A percentile compares a stretch with the other conserved stretches of the same genome.
Conservation (phyloP, 2,329 filamentous ascomycete genomes). For the Orbilia blumenaviensis region DNA sequence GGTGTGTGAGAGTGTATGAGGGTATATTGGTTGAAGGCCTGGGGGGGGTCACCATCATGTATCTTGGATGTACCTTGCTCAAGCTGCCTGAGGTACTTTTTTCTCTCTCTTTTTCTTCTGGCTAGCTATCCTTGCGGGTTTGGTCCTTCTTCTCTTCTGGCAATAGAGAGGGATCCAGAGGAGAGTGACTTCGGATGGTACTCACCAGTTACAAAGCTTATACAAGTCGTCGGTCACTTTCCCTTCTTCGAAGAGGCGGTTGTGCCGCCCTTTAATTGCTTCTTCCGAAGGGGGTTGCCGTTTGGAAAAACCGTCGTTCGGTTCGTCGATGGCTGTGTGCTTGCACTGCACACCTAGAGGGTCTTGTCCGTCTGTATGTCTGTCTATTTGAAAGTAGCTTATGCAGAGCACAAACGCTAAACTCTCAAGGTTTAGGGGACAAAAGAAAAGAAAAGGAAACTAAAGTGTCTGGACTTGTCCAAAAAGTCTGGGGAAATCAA, state of each 20-base stretch:
- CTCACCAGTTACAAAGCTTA: conserved; percentile 13
- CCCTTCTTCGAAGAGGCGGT: conserved; percentile 23
- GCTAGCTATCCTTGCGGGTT: too few relatives aligned
- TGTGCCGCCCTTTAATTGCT: conserved; percentile 45
- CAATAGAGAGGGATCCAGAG: not conserved
- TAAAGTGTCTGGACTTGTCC: not conserved
- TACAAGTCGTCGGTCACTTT: conserved; percentile 34
- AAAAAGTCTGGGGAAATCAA: conserved; percentile 6
- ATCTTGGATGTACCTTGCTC: too few relatives aligned
- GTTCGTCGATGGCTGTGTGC: not conserved
- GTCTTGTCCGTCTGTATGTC: not conserved
- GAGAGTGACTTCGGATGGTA: not conserved
- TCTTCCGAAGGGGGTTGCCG: conserved; percentile 34
- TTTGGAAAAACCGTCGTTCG: not conserved
- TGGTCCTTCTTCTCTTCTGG: too few relatives aligned
- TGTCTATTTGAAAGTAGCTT: not conserved
- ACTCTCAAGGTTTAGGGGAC: not conserved
- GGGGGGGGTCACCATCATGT: too few relatives aligned
- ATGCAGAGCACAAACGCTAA: not conserved
- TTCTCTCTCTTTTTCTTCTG: too few relatives aligned
- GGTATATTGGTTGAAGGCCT: too few relatives aligned
- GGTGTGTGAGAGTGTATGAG: too few relatives aligned
- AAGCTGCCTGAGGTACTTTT: too few relatives aligned
- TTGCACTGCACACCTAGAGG: not conserved
- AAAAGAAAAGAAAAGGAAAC: not conserved